phyloP scores from a whole-genome alignment of 2,329 filamentous ascomycete species.

The Aspergillus tubingensis region DNA sequence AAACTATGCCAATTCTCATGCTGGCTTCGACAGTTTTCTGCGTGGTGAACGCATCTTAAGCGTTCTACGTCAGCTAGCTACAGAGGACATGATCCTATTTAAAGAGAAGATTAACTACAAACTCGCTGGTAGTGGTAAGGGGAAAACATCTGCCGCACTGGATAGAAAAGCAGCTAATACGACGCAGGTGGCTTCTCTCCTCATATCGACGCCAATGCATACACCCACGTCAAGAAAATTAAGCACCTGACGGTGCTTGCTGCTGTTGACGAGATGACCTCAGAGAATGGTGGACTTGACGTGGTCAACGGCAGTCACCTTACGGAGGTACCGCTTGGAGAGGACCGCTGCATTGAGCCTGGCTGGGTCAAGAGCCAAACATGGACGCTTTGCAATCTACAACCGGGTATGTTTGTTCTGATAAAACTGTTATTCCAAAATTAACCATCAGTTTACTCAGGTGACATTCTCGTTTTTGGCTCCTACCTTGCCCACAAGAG shows the following conservation, averaged over 20 bases:
- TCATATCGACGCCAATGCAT: slow-evolving; percentile 46
- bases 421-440: neutral
- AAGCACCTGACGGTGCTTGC: slow-evolving; percentile 45
- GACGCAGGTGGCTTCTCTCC: slow-evolving; percentile 39
- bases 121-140: slow-evolving; percentile 40
- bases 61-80: slow-evolving; percentile 37
- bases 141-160: neutral
- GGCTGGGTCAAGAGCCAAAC: slow-evolving; percentile 37
- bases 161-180: neutral
- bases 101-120: slow-evolving; percentile 51
- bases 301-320: slow-evolving; percentile 44
- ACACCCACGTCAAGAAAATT: slow-evolving; percentile 45
- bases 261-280: slow-evolving; percentile 41
- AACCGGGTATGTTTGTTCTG: slow-evolving; percentile 29
- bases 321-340: slow-evolving; percentile 37
- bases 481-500: slow-evolving; percentile 45
- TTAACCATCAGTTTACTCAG: slow-evolving; percentile 17
- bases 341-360: slow-evolving; percentile 39
- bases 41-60: slow-evolving; percentile 34
- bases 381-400: slow-evolving; percentile 39
- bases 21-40: slow-evolving; percentile 39
- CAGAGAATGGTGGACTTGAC: slow-evolving; percentile 43
- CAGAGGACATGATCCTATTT: slow-evolving; percentile 46
- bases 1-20: slow-evolving; percentile 37
- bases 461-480: slow-evolving; percentile 42